Conservation (phyloP, 1,139 yeast species). For the Lodderomyces jiufengensis region DNA sequence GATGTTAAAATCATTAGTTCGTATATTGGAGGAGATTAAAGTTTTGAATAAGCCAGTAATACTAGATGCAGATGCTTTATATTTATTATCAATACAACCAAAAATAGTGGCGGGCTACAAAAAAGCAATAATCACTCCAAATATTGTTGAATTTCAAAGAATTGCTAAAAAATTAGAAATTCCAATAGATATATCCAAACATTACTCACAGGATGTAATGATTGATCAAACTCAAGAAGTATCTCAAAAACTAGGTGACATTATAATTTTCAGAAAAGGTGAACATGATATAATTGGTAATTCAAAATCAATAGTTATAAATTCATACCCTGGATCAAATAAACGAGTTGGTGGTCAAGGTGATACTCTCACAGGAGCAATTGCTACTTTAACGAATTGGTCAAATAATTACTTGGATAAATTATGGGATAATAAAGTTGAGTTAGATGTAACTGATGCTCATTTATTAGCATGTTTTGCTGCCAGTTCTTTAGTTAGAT, state of each 20-base stretch:
- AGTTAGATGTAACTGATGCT: constrained; percentile 52
- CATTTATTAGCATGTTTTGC: constrained; percentile 62
- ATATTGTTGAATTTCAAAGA: constrained; percentile 78
- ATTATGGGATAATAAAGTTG: constrained; percentile 55
- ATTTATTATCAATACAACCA: constrained; percentile 55
- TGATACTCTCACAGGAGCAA: constrained; percentile 43
- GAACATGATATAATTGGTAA: constrained; percentile 57
- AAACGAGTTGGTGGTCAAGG: constrained; percentile 50
- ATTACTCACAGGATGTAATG: constrained; percentile 19
- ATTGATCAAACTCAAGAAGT: constrained; percentile 36
- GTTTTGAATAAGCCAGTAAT: constrained; percentile 60
- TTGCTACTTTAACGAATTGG: constrained; percentile 43
- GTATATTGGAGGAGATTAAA: constrained; percentile 56
- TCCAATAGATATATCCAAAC: constrained; percentile 27
- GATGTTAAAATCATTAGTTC: constrained; percentile 59
- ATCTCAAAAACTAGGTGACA: constrained; percentile 57
- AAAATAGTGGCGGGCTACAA: constrained; percentile 46
- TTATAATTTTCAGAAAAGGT: constrained; percentile 75
- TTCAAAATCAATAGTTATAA: constrained; percentile 30
- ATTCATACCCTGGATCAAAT: constrained; percentile 54
- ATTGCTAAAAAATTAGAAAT: constrained; percentile 46
- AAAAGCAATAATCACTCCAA: constrained; percentile 78
- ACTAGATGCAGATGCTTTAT: constrained; percentile 88
- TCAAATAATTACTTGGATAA: constrained; percentile 50
- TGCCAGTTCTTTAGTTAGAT: constrained; percentile 66